Conservation (phyloP, 305 asterid genomes). For the Nicotiana rustica region DNA sequence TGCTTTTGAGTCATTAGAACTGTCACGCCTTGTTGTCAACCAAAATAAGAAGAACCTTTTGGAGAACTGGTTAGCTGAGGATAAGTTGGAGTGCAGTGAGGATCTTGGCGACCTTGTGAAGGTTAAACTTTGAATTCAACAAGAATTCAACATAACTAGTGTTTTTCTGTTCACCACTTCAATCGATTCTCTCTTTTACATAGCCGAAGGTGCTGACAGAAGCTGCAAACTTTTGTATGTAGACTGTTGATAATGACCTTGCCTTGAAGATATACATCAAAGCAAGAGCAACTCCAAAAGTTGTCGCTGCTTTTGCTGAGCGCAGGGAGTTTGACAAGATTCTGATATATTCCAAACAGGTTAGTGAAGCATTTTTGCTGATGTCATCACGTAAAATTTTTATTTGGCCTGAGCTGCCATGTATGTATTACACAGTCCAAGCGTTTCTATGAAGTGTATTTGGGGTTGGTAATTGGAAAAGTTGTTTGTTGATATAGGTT, state of each 20-base stretch:
- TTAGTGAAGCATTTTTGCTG: slow-evolving; percentile 39
- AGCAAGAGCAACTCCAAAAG: slow-evolving; percentile 99
- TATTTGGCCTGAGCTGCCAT: slow-evolving; percentile 18
- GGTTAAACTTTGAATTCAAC: slow-evolving; percentile 49
- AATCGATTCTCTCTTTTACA: slow-evolving; percentile 11
- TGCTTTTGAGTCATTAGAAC: slow-evolving; percentile 95
- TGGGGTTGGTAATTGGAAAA: slow-evolving; percentile 42
- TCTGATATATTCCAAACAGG: slow-evolving; percentile 99
- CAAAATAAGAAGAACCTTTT: slow-evolving; percentile 95
- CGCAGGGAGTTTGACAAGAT: slow-evolving; percentile 99
- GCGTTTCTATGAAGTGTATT: neutral
- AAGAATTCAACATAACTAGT: neutral
- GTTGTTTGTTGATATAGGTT: slow-evolving; percentile 61
- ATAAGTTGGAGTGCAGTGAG: slow-evolving; percentile 97
- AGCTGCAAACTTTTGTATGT: slow-evolving; percentile 39
- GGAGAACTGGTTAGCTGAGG: slow-evolving; percentile 99
- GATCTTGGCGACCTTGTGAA: slow-evolving; percentile 99
- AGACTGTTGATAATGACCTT: slow-evolving; percentile 99
- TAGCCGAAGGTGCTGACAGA: slow-evolving; percentile 7
- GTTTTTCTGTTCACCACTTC: neutral
- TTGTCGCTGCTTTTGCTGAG: slow-evolving; percentile 99
- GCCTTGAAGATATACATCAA: slow-evolving; percentile 94
- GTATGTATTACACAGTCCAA: neutral
- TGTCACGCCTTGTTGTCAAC: slow-evolving; percentile 97
- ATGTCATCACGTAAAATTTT: neutral